Evolutionary conservation across 805 yeast genomes (phyloP), one percentile per base, ranked within the genome.

Genomic region (Jamesozyma piceae): DNA sequence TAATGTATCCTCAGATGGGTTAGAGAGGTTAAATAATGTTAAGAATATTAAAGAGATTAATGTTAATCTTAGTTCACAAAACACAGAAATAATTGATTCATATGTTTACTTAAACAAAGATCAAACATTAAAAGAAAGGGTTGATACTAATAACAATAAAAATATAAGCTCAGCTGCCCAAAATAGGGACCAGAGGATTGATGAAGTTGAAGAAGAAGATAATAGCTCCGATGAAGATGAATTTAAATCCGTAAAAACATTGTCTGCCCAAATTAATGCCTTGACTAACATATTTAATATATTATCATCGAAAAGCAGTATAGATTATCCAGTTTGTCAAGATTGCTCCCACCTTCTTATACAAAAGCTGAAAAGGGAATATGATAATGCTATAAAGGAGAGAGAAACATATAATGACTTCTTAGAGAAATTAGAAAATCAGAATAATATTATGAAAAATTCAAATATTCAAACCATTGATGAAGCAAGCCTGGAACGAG

Each of bases 301-400:
- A 2, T 62, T 90, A 5, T 80, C 92, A 0, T 68, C 74, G 4
- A 80, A 82, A 47, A 80, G 81, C 40, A 87, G 81, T 46, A 72
- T 90, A 14, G 94, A 86, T 49, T 79, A 78, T 54, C 98, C 98
- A 0, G 77, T 92, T 14, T 90, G 97, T 53, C 71, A 72, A 20
- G 97, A 89, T 35, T 92, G 98, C 60, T 82, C 92, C 5, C 76
- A 72, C 35, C 58, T 72, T 18, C 62, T 90, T 21, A 67, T 82
- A 10, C 78, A 75, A 9, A 80, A 79, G 43, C 69, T 87, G 59
- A 81, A 79, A 53, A 59, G 66, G 11, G 80, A 80, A 50, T 83
- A 83, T 58, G 90, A 83, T 46, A 83, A 77, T 43, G 74, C 80
- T 4, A 75, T 82, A 17, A 72, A 72, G 47, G 96, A 90, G 53